Percentiles rank a stretch among this genome's conserved stretches.
These are phyloP conservation scores for Trichophyton benhamiae DNA, from an alignment of 2,329 filamentous ascomycete genomes.

Conservation along the genomic window DNA sequence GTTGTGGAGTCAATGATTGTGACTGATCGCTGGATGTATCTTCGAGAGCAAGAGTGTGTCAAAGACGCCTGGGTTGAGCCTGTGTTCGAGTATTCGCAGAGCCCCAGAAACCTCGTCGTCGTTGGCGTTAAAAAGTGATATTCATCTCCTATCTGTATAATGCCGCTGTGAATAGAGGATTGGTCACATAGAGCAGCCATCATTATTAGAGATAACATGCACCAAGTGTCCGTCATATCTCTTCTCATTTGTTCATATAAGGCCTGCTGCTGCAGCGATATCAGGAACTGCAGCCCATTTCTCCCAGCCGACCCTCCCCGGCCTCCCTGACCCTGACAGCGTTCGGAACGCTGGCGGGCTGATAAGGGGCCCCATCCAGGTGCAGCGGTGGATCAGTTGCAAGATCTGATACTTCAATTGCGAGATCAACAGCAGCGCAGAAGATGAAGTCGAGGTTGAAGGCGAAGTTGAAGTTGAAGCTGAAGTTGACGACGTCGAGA, in stretches of 20 bases:
- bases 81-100: constrained; percentile 77
- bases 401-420: not conserved
- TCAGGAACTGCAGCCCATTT: not conserved
- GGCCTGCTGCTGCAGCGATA: not conserved
- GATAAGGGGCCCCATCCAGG: not conserved
- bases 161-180: not conserved
- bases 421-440: not conserved
- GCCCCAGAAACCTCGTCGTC: constrained; percentile 83
- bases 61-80: constrained; percentile 78
- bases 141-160: not conserved
- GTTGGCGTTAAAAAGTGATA: constrained; percentile 66
- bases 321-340: not conserved
- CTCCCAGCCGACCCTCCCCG: not conserved
- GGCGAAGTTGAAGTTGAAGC: not conserved
- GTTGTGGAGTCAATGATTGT: constrained; percentile 86
- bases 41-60: constrained; percentile 66
- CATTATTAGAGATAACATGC: not conserved
- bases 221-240: not conserved
- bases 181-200: not conserved
- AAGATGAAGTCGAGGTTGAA: not conserved
- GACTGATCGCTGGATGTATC: constrained; percentile 75
- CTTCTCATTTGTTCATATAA: not conserved
- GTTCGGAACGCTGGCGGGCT: too few relatives aligned
- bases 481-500: too few relatives aligned
- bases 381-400: not conserved